Evolutionary conservation across 805 yeast species (phyloP).

Genomic region (Jamesozyma lodderae): DNA sequence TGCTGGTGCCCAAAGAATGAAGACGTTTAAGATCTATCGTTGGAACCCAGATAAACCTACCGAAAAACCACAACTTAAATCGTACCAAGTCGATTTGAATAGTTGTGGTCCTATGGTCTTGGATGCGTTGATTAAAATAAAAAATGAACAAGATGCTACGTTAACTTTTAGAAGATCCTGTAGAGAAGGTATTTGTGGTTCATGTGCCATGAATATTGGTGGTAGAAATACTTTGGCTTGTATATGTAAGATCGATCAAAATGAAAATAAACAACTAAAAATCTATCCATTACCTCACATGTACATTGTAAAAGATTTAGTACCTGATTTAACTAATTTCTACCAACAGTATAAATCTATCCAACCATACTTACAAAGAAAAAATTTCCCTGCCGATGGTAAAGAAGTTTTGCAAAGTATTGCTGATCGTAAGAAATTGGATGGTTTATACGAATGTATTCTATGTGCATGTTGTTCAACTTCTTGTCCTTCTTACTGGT

Average conservation of each 20-base stretch:
- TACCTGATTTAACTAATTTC: conserved; percentile 94
- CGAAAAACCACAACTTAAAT: conserved; percentile 77
- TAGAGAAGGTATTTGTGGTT: conserved; percentile 99
- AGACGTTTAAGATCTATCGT: conserved; percentile 88
- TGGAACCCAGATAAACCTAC: conserved; percentile 98
- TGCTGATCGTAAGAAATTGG: conserved; percentile 90
- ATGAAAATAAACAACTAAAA: conserved; percentile 64
- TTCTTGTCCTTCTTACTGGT: conserved; percentile 99
- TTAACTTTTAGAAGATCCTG: conserved; percentile 96
- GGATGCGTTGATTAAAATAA: conserved; percentile 89
- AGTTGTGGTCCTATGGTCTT: conserved; percentile 96
- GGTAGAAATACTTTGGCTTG: conserved; percentile 97
- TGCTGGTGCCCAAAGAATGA: conserved; percentile 42
- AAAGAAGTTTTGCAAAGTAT: conserved; percentile 85
- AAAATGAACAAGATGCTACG: conserved; percentile 93
- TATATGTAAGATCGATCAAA: conserved; percentile 84
- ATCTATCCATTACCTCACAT: conserved; percentile 97
- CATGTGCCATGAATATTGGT: conserved; percentile 99
- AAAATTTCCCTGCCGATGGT: conserved; percentile 72
- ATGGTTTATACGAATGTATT: conserved; percentile 95
- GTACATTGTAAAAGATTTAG: conserved; percentile 94
- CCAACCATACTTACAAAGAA: conserved; percentile 90
- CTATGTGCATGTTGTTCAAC: conserved; percentile 98
- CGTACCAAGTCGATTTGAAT: conserved; percentile 77
- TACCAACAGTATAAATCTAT: conserved; percentile 98